Evolutionary conservation across 345 rosid species (phyloP), one percentile per base, ranked within the genome.

Genomic region (Eutrema yunnanense): DNA sequence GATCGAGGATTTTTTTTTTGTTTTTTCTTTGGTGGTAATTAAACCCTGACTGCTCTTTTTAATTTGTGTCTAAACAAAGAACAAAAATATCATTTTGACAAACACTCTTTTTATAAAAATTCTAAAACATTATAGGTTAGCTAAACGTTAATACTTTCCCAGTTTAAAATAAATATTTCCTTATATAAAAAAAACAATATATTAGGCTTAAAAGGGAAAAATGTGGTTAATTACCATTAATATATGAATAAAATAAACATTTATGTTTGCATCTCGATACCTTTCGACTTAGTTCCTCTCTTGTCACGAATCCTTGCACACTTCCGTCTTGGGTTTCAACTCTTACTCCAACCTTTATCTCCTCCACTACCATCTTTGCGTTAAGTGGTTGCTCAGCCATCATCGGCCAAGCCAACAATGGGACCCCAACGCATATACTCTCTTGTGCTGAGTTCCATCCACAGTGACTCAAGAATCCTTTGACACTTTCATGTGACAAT

Each of bases 391-490:
- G 96, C 14, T 90, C 96, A 0, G 90, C 98, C 85, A 83, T 81
- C 92, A 86, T 74, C 0, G 96, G 90, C 96, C 93, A 88, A 14
- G 87, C 92, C 6, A 92, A 77, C 19, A 92, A 80, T 0, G 93
- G 98, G n/a, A 90, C 87, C 2, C 85, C 93, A 1, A 82, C 84
- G 29, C 89, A 80, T 69, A 93, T 76, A 74, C 92, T 86, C 73
- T 93, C 97, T 62, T 83, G 47, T 0, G 77, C 80, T 4, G 98
- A 93, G 62, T 90, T 93, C 98, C 96, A 90, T 5, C 96, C 98
- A 33, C 97, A 92, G 40, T 92, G 98, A 38, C 92, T 90, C 63
- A 90, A 41, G 42, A 87, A 88, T 22, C 97, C 97, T 78, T 73
- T 22, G 6, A 93, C 78, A 33, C 87, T 80, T 7, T 29, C 69